Percentiles rank a stretch among this genome's conserved stretches.
phyloP scores from a whole-genome alignment of 805 yeast species.

The Teunomyces pallodes region DNA sequence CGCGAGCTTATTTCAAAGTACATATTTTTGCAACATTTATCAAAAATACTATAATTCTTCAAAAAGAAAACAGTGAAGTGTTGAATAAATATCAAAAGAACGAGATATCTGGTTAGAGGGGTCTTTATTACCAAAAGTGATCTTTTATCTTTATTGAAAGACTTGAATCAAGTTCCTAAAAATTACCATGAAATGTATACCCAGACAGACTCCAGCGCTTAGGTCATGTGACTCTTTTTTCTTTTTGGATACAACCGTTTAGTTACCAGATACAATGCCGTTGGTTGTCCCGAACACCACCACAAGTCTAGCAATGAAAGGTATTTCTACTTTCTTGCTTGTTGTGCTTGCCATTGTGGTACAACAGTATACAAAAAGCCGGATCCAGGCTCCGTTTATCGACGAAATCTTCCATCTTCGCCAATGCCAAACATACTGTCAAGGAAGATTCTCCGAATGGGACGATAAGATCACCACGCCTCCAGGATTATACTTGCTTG shows the following conservation, averaged over 20 bases:
- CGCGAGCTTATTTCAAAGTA: background rate
- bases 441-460: slow-evolving; percentile 65
- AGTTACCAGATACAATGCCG: background rate
- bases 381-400: slow-evolving; percentile 37
- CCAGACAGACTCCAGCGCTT: background rate
- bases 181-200: background rate
- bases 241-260: too few species aligned
- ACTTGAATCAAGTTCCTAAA: background rate
- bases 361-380: slow-evolving; percentile 9
- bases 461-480: slow-evolving; percentile 94
- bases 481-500: slow-evolving; percentile 75
- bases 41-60: background rate
- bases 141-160: background rate
- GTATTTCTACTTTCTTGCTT: background rate
- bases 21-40: background rate
- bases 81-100: background rate
- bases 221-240: background rate
- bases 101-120: too few species aligned
- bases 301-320: background rate
- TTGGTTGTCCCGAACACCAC: background rate
- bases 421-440: slow-evolving; percentile 69
- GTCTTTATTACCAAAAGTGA: too few species aligned
- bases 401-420: slow-evolving; percentile 87
- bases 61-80: background rate
- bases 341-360: slow-evolving; percentile 12